Evolutionary conservation across 2,329 filamentous ascomycete genomes (phyloP).

Genomic region (Trichoderma oligosporum): DNA sequence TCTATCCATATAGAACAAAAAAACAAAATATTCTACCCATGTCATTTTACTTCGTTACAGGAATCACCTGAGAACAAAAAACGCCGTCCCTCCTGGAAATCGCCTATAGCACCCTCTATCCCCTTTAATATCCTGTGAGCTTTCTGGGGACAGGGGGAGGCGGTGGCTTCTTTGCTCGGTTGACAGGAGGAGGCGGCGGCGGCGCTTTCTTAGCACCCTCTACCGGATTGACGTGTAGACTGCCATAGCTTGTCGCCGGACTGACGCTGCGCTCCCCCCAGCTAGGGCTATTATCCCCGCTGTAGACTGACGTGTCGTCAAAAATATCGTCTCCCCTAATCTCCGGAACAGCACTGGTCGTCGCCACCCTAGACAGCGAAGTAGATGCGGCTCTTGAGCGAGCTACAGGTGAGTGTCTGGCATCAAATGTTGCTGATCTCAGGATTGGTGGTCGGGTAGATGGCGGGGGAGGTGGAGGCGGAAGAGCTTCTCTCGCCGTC

Average conservation of each 20-base stretch:
- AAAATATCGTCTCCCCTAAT: slow-evolving; percentile 43
- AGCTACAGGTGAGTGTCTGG: slow-evolving; percentile 22
- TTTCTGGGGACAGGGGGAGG: slow-evolving; percentile 50
- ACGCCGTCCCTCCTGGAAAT: background rate
- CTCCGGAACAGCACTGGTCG: slow-evolving; percentile 31
- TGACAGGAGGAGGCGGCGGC: slow-evolving; percentile 49
- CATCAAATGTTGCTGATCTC: slow-evolving; percentile 41
- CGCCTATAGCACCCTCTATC: background rate
- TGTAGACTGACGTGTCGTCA: slow-evolving; percentile 47
- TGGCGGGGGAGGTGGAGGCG: slow-evolving; percentile 35
- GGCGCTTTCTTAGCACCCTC: slow-evolving; percentile 53
- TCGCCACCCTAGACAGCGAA: slow-evolving; percentile 44
- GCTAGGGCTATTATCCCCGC: slow-evolving; percentile 50
- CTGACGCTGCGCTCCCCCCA: slow-evolving; percentile 51
- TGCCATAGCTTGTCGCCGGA: slow-evolving; percentile 55
- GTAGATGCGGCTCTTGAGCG: slow-evolving; percentile 32
- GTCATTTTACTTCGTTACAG: slow-evolving; percentile 8
- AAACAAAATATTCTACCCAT: background rate
- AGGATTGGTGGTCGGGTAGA: slow-evolving; percentile 36
- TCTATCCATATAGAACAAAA: background rate
- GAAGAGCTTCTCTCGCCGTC: slow-evolving; percentile 12
- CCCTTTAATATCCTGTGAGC: background rate
- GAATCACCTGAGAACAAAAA: background rate
- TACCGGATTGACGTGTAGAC: slow-evolving; percentile 44
- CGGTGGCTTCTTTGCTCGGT: slow-evolving; percentile 52